Base-by-base conservation (phyloP, 441 rosid genomes). In the Brassica hybrid region DNA sequence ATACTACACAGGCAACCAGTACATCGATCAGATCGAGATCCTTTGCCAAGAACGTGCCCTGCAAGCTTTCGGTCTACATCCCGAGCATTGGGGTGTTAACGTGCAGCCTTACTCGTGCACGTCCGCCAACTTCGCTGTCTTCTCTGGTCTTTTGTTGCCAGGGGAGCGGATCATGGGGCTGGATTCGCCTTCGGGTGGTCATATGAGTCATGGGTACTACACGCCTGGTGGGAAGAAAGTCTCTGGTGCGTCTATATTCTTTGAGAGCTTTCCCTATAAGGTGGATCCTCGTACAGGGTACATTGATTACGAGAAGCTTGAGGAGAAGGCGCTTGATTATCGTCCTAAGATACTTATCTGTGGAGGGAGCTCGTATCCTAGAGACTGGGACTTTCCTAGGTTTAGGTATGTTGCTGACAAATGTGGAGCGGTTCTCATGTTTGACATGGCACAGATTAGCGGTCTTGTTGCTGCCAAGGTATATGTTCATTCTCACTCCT, bases 21-120 rank as follows among this genome's bases (percentile, higher is more conserved):
- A 67, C 50, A 89, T 89, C 43, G 94, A 89, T 81, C 89, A 88
- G 75, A 88, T 89, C 41, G 94, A 89, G 79, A 82, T 73, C 65
- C 87, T 88, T 18, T 89, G 91, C 38, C 82, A 81, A 60, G 78
- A 85, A 54, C 87, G 91, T 59, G 91, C 94, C 0, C 81, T 89
- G 62, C 65, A 41, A 7, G 91, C 88, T 36, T 89, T 88, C 72
- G 84, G 80, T 19, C 79, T 89, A 5, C 77, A 84, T 43, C 75
- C 74, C 25, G 85, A 74, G 76, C 83, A 56, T 3, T 89, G 91
- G 91, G 90, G 91, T 13, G 91, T 86, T 62, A 89, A 89, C 41
- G 91, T 88, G 76, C 94, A 89, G 82, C 91, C 91, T 2, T 88
- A 89, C 73, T 89, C 94, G 0, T 89, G 94, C 50, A 89, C 94